A percentile compares a stretch with the other conserved stretches of the same genome.
Conservation (phyloP, 805 yeast species). For the Kodamaea fukazawae region DNA sequence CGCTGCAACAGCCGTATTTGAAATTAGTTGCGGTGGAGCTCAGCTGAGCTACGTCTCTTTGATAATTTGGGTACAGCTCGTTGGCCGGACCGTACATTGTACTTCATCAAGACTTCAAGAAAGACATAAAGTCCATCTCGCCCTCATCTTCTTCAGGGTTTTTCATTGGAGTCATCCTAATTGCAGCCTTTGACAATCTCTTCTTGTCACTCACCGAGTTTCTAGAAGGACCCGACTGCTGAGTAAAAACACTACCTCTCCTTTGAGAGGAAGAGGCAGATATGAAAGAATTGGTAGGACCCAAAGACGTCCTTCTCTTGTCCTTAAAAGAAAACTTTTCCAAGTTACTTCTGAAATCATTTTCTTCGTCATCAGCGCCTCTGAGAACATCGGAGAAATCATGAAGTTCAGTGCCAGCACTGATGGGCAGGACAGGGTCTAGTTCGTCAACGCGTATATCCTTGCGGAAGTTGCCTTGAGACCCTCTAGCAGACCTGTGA, state of each 20-base stretch:
- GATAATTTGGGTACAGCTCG: too few relatives aligned
- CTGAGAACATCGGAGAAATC: constrained; percentile 39
- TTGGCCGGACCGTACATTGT: too few relatives aligned
- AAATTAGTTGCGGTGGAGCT: too few relatives aligned
- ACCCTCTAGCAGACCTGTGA: too few relatives aligned
- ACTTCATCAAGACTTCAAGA: too few relatives aligned
- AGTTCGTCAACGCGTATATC: not conserved
- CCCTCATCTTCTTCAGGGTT: constrained; percentile 14
- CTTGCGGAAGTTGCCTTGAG: too few relatives aligned
- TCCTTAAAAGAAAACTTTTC: constrained; percentile 26
- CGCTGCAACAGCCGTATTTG: too few relatives aligned
- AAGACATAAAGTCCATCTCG: constrained; percentile 42
- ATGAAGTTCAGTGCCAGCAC: constrained; percentile 19
- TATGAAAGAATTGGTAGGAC: not conserved
- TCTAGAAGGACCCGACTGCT: constrained; percentile 1
- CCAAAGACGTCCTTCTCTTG: not conserved
- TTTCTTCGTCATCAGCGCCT: constrained; percentile 24
- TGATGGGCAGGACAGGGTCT: not conserved
- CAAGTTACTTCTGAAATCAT: constrained; percentile 19
- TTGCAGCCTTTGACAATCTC: not conserved
- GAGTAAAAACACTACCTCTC: constrained; percentile 1
- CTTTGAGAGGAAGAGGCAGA: not conserved
- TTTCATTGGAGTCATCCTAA: constrained; percentile 4
- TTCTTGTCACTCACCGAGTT: constrained; percentile 3
- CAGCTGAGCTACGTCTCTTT: too few relatives aligned